Conservation (phyloP, 306 rosid species). For the Oemleria cerasiformis region DNA sequence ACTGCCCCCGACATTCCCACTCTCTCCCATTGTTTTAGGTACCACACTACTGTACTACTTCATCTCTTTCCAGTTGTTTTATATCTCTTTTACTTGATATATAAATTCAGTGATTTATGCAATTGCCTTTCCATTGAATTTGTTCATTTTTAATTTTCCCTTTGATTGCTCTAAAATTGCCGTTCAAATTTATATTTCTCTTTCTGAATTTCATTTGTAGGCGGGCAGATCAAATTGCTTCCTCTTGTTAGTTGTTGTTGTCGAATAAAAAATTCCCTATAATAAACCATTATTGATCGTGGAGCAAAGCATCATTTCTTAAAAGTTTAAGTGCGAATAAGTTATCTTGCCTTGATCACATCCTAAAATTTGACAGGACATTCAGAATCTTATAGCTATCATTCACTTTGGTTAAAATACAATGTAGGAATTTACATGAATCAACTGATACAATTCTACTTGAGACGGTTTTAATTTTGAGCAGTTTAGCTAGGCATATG, state of each 20-base stretch:
- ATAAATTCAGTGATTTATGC: not conserved
- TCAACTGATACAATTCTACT: not conserved
- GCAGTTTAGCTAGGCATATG: not conserved
- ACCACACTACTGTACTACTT: not conserved
- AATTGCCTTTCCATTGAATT: not conserved
- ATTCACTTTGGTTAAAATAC: not conserved
- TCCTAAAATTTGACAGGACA: not conserved
- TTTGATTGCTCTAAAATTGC: not conserved
- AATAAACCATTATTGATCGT: not conserved
- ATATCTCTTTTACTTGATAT: not conserved
- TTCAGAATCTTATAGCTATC: not conserved
- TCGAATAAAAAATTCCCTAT: not conserved
- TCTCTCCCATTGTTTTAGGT: slow-evolving; percentile 58
- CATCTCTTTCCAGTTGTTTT: not conserved
- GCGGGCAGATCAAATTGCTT: not conserved
- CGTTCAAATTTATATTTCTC: not conserved
- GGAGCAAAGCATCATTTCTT: not conserved
- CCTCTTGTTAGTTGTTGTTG: not conserved
- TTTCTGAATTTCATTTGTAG: not conserved
- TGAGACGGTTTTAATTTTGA: not conserved
- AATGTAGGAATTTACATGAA: not conserved
- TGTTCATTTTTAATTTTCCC: not conserved
- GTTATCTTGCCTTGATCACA: not conserved
- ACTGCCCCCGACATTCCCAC: slow-evolving; percentile 42
- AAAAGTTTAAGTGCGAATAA: not conserved